Percentiles rank a stretch among this genome's conserved stretches.
These are phyloP conservation scores for Syzygium grande DNA, from an alignment of 345 rosid species.

Conservation along the genomic window DNA sequence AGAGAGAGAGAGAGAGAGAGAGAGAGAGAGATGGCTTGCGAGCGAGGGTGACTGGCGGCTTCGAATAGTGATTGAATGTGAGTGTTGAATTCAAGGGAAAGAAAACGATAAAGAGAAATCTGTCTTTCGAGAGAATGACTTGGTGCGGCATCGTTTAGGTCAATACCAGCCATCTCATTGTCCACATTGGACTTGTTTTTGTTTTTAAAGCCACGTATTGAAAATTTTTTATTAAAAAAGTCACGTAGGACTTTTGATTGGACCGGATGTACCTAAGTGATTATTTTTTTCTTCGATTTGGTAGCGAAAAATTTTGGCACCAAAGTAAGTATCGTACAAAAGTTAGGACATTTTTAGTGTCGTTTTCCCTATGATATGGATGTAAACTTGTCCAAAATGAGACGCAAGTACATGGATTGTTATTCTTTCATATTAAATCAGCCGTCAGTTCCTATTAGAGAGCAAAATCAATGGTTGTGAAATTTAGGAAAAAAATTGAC, in stretches of 20 bases:
- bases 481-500: neutral
- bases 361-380: neutral
- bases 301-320: neutral
- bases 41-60: rapidly evolving
- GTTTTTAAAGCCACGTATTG: neutral
- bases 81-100: neutral
- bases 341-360: neutral
- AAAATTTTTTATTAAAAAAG: neutral
- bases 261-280: neutral
- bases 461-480: neutral
- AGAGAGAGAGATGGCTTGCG: neutral
- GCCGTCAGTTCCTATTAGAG: neutral
- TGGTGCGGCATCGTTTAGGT: rapidly evolving
- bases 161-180: neutral
- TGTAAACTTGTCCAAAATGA: neutral
- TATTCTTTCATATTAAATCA: neutral
- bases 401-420: neutral
- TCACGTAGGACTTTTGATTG: neutral
- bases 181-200: neutral
- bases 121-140: neutral
- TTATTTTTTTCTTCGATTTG: neutral
- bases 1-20: neutral
- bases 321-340: neutral
- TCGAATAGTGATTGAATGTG: neutral
- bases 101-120: neutral